Evolutionary conservation across 768 basidiomycete genomes (phyloP).

Genomic region (Roridomyces roridus): DNA sequence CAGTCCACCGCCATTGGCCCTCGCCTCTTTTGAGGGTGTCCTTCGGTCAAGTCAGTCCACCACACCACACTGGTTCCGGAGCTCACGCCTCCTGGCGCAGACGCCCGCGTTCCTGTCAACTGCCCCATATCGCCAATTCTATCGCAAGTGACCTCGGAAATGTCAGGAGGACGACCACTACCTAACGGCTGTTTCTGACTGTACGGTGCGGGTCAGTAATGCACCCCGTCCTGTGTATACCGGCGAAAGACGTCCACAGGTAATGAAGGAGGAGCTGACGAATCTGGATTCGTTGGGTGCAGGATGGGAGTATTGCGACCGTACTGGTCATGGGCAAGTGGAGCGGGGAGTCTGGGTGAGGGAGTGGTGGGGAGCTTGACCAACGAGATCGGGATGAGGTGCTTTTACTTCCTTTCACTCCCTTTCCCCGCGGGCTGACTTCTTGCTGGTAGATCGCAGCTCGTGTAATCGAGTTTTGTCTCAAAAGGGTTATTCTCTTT

Average conservation of each 20-base stretch:
- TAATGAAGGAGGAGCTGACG: conserved; percentile 86
- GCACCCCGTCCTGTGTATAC: conserved; percentile 16
- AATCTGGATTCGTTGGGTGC: conserved; percentile 91
- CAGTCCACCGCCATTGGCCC: conserved; percentile 93
- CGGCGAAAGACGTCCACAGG: conserved; percentile 44
- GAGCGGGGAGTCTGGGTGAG: conserved; percentile 83
- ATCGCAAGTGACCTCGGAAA: conserved; percentile 90
- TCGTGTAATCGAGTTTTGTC: conserved; percentile 81
- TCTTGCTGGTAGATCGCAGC: conserved; percentile 81
- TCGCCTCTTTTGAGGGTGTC: no score
- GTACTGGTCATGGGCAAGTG: conserved; percentile 90
- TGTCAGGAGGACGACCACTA: conserved; percentile 77
- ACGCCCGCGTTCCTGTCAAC: conserved; percentile 82
- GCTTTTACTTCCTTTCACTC: conserved; percentile 18
- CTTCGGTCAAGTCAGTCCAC: conserved; percentile 97
- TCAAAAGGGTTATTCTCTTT: conserved; percentile 92
- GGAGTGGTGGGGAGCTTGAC: conserved; percentile 55
- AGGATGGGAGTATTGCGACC: conserved; percentile 78
- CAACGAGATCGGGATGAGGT: conserved; percentile 80
- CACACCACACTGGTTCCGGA: conserved; percentile 63
- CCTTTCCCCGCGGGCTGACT: background rate
- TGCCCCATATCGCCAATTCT: conserved; percentile 88
- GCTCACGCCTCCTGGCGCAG: conserved; percentile 58
- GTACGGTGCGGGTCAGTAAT: conserved; percentile 69
- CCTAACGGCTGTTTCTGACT: conserved; percentile 90